Evolutionary conservation across 2,329 filamentous ascomycete species (phyloP).

Genomic region (Chaetothyriales sp.): DNA sequence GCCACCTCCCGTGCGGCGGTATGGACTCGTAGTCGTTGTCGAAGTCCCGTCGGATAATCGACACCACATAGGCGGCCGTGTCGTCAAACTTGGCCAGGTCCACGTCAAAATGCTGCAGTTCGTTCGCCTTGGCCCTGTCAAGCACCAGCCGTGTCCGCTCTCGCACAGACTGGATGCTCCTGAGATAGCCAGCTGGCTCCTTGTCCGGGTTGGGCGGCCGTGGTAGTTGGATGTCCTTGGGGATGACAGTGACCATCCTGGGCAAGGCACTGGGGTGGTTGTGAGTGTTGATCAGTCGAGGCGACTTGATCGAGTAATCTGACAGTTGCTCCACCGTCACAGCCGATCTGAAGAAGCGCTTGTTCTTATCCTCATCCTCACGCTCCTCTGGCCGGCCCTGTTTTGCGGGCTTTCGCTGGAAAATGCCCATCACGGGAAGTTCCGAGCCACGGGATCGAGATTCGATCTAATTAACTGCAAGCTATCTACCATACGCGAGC

Average conservation of each 20-base stretch:
- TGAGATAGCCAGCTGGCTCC: slow-evolving; percentile 79
- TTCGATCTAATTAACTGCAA: too few species aligned
- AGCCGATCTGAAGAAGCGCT: slow-evolving; percentile 4
- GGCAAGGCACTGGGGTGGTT: slow-evolving; percentile 1
- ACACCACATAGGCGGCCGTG: slow-evolving; percentile 74
- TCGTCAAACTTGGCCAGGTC: slow-evolving; percentile 72
- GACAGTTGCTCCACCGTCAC: slow-evolving; percentile 10
- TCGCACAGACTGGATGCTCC: slow-evolving; percentile 75
- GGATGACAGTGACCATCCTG: slow-evolving; percentile 18
- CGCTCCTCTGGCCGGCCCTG: slow-evolving; percentile 23
- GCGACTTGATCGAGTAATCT: slow-evolving; percentile 16
- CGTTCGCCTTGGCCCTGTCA: slow-evolving; percentile 60
- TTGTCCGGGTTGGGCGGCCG: slow-evolving; percentile 72
- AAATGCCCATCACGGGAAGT: slow-evolving; percentile 30
- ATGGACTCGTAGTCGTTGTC: slow-evolving; percentile 55
- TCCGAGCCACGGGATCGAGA: background rate
- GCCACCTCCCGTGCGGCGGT: slow-evolving; percentile 60
- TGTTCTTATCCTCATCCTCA: slow-evolving; percentile 4
- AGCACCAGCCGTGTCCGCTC: slow-evolving; percentile 61
- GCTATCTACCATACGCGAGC: too few species aligned
- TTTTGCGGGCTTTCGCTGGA: slow-evolving; percentile 25
- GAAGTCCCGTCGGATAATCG: slow-evolving; percentile 78
- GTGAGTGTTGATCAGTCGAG: slow-evolving; percentile 11
- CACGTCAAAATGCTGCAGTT: slow-evolving; percentile 74
- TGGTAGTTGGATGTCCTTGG: slow-evolving; percentile 67